phyloP scores from a whole-genome alignment of 106 monocot species.

The Platanthera zijinensis region DNA sequence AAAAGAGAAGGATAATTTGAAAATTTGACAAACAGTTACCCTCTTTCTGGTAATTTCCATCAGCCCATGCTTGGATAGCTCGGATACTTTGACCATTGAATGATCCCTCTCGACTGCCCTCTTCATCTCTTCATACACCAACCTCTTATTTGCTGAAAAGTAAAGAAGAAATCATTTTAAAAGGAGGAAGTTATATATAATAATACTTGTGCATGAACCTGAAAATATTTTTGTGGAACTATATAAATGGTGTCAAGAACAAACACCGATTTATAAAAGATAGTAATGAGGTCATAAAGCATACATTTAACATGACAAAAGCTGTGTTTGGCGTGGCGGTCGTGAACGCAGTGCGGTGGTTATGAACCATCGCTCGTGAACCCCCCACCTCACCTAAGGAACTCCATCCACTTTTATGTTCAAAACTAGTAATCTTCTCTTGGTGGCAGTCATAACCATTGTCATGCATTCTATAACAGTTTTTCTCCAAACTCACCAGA shows the following conservation, averaged over 20 bases:
- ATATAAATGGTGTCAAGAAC: background rate
- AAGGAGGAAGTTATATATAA: background rate
- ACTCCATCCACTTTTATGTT: no score
- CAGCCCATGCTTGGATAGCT: conserved; percentile 83
- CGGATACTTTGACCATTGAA: conserved; percentile 81
- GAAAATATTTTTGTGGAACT: background rate
- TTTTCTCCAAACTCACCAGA: no score
- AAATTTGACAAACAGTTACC: conserved; percentile 23
- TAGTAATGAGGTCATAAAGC: background rate
- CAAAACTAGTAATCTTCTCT: no score
- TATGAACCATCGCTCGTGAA: no score
- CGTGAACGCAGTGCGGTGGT: no score
- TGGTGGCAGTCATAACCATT: no score
- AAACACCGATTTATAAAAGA: background rate
- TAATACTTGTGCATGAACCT: background rate
- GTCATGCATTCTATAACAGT: no score
- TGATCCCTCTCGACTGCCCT: conserved; percentile 77
- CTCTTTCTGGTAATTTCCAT: conserved; percentile 98
- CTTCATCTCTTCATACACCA: conserved; percentile 88
- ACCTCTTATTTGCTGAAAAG: conserved; percentile 65
- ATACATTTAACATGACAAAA: no score
- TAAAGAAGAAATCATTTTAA: background rate
- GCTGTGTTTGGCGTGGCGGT: no score
- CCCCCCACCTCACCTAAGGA: no score
- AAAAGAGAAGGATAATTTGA: background rate